Base-by-base conservation (phyloP, 2,329 filamentous ascomycete species). In the Taxawa tesnikishii region DNA sequence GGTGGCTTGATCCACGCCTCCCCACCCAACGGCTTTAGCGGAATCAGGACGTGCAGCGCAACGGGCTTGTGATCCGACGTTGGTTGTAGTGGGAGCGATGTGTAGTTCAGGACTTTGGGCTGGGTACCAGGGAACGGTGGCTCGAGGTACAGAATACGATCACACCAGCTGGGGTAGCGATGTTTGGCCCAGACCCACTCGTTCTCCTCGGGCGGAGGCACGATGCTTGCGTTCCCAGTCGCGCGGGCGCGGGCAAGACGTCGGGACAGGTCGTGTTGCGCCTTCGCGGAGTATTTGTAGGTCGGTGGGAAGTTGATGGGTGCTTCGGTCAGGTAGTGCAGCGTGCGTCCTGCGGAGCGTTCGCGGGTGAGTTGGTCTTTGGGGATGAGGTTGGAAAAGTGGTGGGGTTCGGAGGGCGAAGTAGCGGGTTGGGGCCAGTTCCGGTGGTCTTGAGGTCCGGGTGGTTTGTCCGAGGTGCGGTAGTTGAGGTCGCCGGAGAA, bases 401-500 rank as follows among this genome's bases (percentile, higher is more conserved):
- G 73, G 26, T 70, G 56, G 5, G 73, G 71, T 14, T 69, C 65
- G 9, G 50, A 47, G 3, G 56, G 45, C 15, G 60, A 36, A 48
- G 68, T 51, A 58, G 68, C 46, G 49, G 67, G 62, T 53, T 78
- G 55, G 45, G 90, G 71, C 69, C 84, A 82, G 4, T 54, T 55
- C 5, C 59, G 30, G 47, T 63, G 50, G 31, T 82, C 75, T 3
- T 65, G 58, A 1, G 69, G 61, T 0, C 65, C 60, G 3, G 47
- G 44, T 0, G 68, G 62, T 1, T 65, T 68, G 39, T 75, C 69
- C 6, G 77, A 74, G 12, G 88, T 92, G 43, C 90, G 80, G 58
- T 98, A 98, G 63, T 98, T 98, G 38, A 98, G 69, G 54, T 98
- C 90, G 15, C 90, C 90, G 1, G 79, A 80, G 28, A 96, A 66